Conservation (phyloP, 2,329 filamentous ascomycete genomes). For the Talaromyces rugulosus region DNA sequence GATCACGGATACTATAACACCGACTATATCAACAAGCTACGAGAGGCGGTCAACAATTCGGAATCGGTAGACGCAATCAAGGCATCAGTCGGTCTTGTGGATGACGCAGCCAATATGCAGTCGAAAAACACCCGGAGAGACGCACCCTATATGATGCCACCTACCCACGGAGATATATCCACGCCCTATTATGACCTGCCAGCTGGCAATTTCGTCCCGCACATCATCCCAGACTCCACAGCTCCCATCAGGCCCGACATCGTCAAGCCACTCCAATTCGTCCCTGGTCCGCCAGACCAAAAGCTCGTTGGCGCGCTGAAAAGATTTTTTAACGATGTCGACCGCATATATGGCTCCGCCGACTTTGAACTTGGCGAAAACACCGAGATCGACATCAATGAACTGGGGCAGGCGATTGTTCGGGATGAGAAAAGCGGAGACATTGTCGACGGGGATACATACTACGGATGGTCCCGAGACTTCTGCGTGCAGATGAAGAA, state of each 20-base stretch:
- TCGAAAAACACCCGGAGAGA: slow-evolving; percentile 45
- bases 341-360: slow-evolving; percentile 61
- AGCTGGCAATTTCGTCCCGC: slow-evolving; percentile 74
- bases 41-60: slow-evolving; percentile 51
- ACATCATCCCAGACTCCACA: slow-evolving; percentile 71
- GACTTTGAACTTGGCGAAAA: slow-evolving; percentile 45
- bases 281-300: slow-evolving; percentile 63
- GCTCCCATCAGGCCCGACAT: slow-evolving; percentile 67
- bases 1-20: slow-evolving; percentile 58
- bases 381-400: slow-evolving; percentile 61
- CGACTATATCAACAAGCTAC: slow-evolving; percentile 55
- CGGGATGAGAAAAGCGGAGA: slow-evolving; percentile 64
- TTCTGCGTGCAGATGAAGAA: slow-evolving; percentile 80
- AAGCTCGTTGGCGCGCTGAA: slow-evolving; percentile 66
- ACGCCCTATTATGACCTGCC: slow-evolving; percentile 78
- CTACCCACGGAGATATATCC: slow-evolving; percentile 69
- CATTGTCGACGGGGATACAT: slow-evolving; percentile 64
- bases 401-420: slow-evolving; percentile 66
- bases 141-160: slow-evolving; percentile 66
- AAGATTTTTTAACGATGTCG: slow-evolving; percentile 63
- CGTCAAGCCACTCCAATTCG: slow-evolving; percentile 68
- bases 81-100: slow-evolving; percentile 23
- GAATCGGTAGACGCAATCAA: slow-evolving; percentile 28
- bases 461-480: slow-evolving; percentile 79
- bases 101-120: slow-evolving; percentile 28